Base-by-base conservation (phyloP, 306 rosid species). In the Rubus parviflorus region DNA sequence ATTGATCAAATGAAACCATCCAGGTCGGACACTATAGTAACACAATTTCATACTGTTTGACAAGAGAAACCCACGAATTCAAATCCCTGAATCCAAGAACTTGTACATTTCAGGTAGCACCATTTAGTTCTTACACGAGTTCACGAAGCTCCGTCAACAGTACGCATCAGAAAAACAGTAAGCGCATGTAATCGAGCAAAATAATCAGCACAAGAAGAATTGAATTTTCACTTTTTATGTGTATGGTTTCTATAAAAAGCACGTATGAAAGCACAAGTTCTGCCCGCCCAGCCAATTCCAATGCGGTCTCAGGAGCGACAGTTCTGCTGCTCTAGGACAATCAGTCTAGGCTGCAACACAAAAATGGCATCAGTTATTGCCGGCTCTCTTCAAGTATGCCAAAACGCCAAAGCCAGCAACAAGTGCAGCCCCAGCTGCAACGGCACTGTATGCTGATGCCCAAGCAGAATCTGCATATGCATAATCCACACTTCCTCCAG, bases 381-480 rank as follows among this genome's bases (percentile, higher is more conserved):
- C 74, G 41, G 75, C 76, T 80, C 89, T 80, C 77, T 70, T 90
- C 87, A 88, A 67, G 83, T 79, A 87, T 7, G 88, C 88, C 68
- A 88, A 81, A 42, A 96, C 74, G 70, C 96, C 88, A 13, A 92
- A 79, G 48, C 88, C 96, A 41, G 89, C 93, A 57, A 88, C 81
- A 4, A 96, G 78, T 19, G 90, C 92, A 46, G 96, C 94, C 77
- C 97, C 97, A 35, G 93, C 97, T 54, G 96, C 94, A 54, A 72
- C 84, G 5, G 85, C 73, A 37, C 88, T 83, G 78, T 80, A 88
- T 65, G 94, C 89, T 0, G 94, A 84, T 42, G 88, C 81, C 96
- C 94, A 80, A 71, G 89, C 86, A 30, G 80, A 75, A 75, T 92
- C 92, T 65, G 87, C 70, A 35, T 77, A 68, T 25, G 83, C 90